phyloP scores from a whole-genome alignment of 2,329 filamentous ascomycete species.

The Samsoniella hepiali region DNA sequence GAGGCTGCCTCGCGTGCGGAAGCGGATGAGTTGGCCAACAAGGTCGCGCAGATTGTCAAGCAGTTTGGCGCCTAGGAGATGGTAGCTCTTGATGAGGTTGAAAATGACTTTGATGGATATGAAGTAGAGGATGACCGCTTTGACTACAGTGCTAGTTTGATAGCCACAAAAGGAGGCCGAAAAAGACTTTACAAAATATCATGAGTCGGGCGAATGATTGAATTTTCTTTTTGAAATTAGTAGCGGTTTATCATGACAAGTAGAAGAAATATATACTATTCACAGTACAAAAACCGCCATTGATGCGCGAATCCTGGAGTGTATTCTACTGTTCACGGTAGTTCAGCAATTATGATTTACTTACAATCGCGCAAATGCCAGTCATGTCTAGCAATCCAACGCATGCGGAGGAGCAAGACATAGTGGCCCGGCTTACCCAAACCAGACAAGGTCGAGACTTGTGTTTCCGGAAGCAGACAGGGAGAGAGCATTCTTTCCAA shows the following conservation, averaged over 20 bases:
- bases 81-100: slow-evolving; percentile 6
- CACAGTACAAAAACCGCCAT: background rate
- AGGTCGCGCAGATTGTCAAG: slow-evolving; percentile 74
- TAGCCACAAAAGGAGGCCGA: background rate
- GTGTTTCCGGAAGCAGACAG: background rate
- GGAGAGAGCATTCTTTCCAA: background rate
- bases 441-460: too few species aligned
- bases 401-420: too few species aligned
- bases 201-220: background rate
- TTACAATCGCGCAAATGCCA: too few species aligned
- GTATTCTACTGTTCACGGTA: too few species aligned
- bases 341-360: too few species aligned
- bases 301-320: too few species aligned
- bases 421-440: too few species aligned
- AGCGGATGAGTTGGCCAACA: slow-evolving; percentile 83
- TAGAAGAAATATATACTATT: background rate
- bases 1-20: slow-evolving; percentile 87
- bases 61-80: slow-evolving; percentile 42
- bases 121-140: background rate
- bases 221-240: background rate
- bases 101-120: background rate
- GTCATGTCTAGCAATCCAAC: too few species aligned
- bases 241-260: slow-evolving; percentile 1
- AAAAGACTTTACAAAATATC: slow-evolving; percentile 4
- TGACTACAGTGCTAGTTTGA: background rate